Base-by-base conservation (phyloP, 2,329 filamentous ascomycete species). In the Keithomyces neogunnii region DNA sequence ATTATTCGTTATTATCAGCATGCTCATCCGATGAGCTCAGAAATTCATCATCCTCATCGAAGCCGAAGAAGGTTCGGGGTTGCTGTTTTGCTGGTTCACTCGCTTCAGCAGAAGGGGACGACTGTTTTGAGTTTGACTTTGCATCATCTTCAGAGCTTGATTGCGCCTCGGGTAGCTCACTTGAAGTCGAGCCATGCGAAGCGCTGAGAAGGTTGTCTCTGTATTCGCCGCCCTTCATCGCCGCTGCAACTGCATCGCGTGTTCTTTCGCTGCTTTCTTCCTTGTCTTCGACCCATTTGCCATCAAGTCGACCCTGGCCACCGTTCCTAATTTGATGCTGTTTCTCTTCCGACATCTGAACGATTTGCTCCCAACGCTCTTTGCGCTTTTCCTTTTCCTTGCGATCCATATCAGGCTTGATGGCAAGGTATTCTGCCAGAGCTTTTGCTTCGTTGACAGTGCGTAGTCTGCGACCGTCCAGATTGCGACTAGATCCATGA, bases 391-490 rank as follows among this genome's bases (percentile, higher is more conserved):
- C 91, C 63, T 90, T 92, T 66, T 97, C 90, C 64, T 89, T 89
- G 69, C 86, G 84, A 56, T 96, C 93, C 92, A 99, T 96, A 55
- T 96, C 92, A 0, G 95, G 93, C 66, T 97, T 96, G 59, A 95
- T 88, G 2, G 91, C 89, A 2, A 97, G 78, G 62, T 96, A 97
- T 66, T 97, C 91, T 0, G 95, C 93, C 26, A 99, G 75, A 1
- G 89, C 88, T 69, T 99, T 99, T 35, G 93, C 93, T 66, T 99
- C 93, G 38, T 88, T 92, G 31, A 97, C 89, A 2, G 93, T 97
- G 48, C 95, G 84, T 51, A 99, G 69, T 51, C 93, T 81, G 28
- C 93, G 84, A 0, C 93, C 93, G 62, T 97, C 93, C 2, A 99
- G 77, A 59, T 97, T 99, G 56, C 93, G 84, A 64, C 89, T 96